A percentile compares a stretch with the other conserved stretches of the same genome.
phyloP scores from a whole-genome alignment of 2,329 filamentous ascomycete genomes.

The Calonectria pseudoturangicola region DNA sequence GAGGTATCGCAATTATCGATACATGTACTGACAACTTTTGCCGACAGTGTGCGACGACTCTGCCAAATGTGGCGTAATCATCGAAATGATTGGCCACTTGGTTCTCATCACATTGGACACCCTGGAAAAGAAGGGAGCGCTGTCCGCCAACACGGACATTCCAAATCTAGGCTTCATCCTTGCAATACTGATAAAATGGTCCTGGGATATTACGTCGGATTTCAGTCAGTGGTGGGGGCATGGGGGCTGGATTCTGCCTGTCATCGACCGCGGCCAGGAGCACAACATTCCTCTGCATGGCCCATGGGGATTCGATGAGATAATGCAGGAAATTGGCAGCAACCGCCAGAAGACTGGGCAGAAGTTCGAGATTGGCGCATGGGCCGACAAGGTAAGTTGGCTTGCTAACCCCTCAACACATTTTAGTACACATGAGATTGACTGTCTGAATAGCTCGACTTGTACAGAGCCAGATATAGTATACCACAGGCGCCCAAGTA shows the following conservation, averaged over 20 bases:
- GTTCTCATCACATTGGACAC: constrained; percentile 38
- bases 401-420: no score
- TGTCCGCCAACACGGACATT: constrained; percentile 44
- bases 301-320: constrained; percentile 5
- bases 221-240: constrained; percentile 24
- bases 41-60: constrained; percentile 39
- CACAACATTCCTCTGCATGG: constrained; percentile 32
- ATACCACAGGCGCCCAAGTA: neutral
- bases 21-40: neutral
- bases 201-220: neutral
- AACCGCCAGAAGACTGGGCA: constrained; percentile 15
- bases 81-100: constrained; percentile 45
- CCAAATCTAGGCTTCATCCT: constrained; percentile 45
- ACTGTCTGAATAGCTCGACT: neutral
- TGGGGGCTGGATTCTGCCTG: constrained; percentile 42
- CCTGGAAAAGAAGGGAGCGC: constrained; percentile 40
- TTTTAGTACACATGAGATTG: neutral
- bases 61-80: neutral
- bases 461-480: neutral
- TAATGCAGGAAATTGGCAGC: constrained; percentile 15
- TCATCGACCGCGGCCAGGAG: constrained; percentile 44
- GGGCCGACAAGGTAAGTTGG: constrained; percentile 8
- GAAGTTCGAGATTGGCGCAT: constrained; percentile 20
- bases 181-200: constrained; percentile 41
- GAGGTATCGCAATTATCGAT: no score